These are phyloP conservation scores for Epichloe amarillans DNA, from an alignment of 2,329 filamentous ascomycete species.

Conservation along the genomic window DNA sequence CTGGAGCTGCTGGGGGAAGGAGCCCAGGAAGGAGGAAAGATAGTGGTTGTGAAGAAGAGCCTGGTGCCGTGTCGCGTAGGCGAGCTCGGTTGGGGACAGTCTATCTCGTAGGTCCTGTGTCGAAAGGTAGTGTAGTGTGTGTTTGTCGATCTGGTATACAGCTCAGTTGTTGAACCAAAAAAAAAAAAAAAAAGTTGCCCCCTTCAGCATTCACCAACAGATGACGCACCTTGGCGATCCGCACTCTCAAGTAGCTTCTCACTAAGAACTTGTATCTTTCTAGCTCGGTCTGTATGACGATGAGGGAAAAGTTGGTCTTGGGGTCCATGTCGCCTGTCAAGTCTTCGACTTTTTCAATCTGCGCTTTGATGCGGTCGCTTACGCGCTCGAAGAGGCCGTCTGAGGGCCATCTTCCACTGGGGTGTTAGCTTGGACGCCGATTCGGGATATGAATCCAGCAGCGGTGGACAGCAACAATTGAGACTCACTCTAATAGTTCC, in stretches of 20 bases:
- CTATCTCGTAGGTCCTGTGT: conserved; percentile 38
- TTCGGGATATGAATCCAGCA: too few species aligned
- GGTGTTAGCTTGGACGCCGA: not conserved
- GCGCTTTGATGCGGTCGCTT: conserved; percentile 54
- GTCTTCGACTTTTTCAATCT: conserved; percentile 60
- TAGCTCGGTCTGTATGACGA: conserved; percentile 91
- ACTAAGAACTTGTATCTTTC: conserved; percentile 89
- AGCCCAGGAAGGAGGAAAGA: conserved; percentile 65
- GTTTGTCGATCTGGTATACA: conserved; percentile 52
- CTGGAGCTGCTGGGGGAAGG: conserved; percentile 68
- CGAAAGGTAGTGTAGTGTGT: conserved; percentile 61
- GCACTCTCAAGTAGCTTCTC: conserved; percentile 64
- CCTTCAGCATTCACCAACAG: not conserved
- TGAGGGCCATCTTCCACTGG: conserved; percentile 45
- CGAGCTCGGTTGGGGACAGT: conserved; percentile 65
- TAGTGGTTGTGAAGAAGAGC: conserved; percentile 77
- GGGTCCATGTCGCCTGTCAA: conserved; percentile 79
- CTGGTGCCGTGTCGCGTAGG: conserved; percentile 77
- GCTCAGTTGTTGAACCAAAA: not conserved
- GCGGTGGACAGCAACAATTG: too few species aligned
- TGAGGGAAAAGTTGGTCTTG: conserved; percentile 82
- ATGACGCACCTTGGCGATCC: conserved; percentile 65
- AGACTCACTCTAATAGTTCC: conserved; percentile 65
- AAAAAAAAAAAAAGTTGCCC: too few species aligned
- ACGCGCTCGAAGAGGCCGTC: conserved; percentile 70